Base-by-base conservation (phyloP, 768 basidiomycete genomes). In the Leccinum broughii region DNA sequence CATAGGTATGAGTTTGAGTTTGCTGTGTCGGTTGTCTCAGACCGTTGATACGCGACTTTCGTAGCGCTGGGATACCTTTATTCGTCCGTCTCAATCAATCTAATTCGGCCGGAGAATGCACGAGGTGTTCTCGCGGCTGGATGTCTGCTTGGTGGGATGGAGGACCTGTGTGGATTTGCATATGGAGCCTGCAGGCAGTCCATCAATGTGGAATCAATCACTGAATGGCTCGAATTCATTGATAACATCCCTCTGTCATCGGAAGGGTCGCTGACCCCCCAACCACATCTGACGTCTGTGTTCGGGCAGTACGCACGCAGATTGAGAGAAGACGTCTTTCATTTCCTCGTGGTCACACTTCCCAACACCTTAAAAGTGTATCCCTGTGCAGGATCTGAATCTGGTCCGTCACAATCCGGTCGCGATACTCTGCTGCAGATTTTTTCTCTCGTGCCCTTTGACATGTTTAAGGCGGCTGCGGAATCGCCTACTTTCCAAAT, bases 81-180 rank as follows among this genome's bases (percentile, higher is more conserved):
- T 74, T 93, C 90, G 54, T 83, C 85, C 60, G 78, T 86, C 61
- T 89, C 89, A 54, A 75, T 91, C 64, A 83, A 78, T 69, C 75
- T 86, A 61, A 81, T 95, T 65, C 83, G 82, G 67, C 83, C 89
- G 54, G 83, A 86, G 69, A 95, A 95, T 75, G 89, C 92, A 58
- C 86, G 92, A 70, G 87, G 86, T 20, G 89, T 93, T 41, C 85
- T 96, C 54, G 91, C 93, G 51, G 89, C 92, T 50, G 90, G 89
- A 14, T 92, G 87, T 74, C 79, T 93, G 35, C 83, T 95, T 50
- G 92, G 91, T 55, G 92, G 91, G 49, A 90, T 95, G 89, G 86
- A 93, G 50, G 91, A 95, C 37, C 78, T 95, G 37, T 89, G 87
- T 74, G 81, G 81, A 63, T 88, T 88, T 68, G 84, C 93, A 22